Evolutionary conservation across 164 flowering plant genomes (phyloP).

Genomic region (Annona cherimola): DNA sequence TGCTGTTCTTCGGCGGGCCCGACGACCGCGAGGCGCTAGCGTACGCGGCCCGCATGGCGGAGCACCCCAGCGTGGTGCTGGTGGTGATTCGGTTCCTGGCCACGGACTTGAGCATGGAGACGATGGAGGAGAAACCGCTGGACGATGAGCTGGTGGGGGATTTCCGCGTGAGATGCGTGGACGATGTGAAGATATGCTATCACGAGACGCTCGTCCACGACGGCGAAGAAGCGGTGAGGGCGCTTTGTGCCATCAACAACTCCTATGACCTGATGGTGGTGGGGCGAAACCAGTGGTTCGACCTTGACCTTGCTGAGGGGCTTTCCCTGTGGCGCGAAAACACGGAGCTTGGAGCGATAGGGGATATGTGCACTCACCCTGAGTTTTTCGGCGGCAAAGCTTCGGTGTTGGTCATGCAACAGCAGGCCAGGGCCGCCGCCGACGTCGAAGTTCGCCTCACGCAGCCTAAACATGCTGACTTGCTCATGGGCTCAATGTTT

Average conservation of each 20-base stretch:
- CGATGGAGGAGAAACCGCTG: neutral
- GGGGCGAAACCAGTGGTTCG: constrained; percentile 27
- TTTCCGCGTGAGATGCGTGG: constrained; percentile 8
- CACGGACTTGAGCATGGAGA: too few species aligned
- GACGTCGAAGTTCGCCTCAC: too few species aligned
- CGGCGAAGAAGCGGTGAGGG: constrained; percentile 13
- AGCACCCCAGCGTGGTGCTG: constrained; percentile 4
- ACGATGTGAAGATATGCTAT: constrained; percentile 8
- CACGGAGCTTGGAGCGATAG: constrained; percentile 30
- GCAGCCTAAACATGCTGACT: too few species aligned
- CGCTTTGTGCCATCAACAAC: constrained; percentile 18
- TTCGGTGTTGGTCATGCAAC: constrained; percentile 38
- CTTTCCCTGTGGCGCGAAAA: constrained; percentile 22
- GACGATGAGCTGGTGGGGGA: constrained; percentile 24
- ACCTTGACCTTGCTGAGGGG: constrained; percentile 14
- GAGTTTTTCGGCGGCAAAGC: constrained; percentile 15
- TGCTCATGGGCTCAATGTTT: too few species aligned
- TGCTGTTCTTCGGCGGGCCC: constrained; percentile 8
- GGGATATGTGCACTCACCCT: constrained; percentile 26
- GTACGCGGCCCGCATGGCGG: constrained; percentile 31
- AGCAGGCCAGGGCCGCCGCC: constrained; percentile 6
- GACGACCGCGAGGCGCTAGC: constrained; percentile 59
- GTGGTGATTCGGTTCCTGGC: constrained; percentile 9
- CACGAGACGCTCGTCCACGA: constrained; percentile 28
- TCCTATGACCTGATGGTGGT: constrained; percentile 28